Percentiles rank a stretch among this genome's conserved stretches.
phyloP scores from a whole-genome alignment of 139 green algal genomes.

The Ostreobium quekettii region DNA sequence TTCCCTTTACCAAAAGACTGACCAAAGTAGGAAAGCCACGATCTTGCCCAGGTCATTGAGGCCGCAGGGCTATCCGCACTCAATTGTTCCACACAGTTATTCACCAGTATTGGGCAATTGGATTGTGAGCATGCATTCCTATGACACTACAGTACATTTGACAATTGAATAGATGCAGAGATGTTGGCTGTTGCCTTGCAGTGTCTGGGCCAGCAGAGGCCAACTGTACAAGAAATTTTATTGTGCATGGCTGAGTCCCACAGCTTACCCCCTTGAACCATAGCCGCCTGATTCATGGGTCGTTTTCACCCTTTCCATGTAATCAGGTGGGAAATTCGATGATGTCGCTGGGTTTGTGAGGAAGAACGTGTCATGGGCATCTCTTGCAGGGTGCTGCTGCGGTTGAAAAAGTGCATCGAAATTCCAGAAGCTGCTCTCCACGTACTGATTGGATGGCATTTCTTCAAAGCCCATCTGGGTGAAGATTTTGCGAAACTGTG shows the following conservation, averaged over 20 bases:
- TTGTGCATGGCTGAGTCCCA: not conserved
- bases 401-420: constrained; percentile 99
- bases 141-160: too few relatives aligned
- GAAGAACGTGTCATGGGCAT: constrained; percentile 99
- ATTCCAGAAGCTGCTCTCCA: constrained; percentile 96
- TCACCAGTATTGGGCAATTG: too few relatives aligned
- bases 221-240: not conserved
- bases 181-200: too few relatives aligned
- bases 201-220: too few relatives aligned
- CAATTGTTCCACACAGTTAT: too few relatives aligned
- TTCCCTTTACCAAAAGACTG: too few relatives aligned
- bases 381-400: constrained; percentile 91
- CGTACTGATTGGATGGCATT: constrained; percentile 90
- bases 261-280: constrained; percentile 25
- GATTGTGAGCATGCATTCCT: too few relatives aligned
- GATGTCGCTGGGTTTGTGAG: constrained; percentile 68
- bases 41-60: too few relatives aligned
- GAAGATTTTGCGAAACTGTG: constrained; percentile 91
- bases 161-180: too few relatives aligned
- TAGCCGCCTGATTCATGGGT: constrained; percentile 37
- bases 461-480: constrained; percentile 87
- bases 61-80: too few relatives aligned
- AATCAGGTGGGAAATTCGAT: constrained; percentile 63
- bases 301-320: constrained; percentile 75
- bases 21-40: too few relatives aligned